These are phyloP conservation scores for Alternaria ventricosa DNA, from an alignment of 2,329 filamentous ascomycete genomes.

Conservation along the genomic window DNA sequence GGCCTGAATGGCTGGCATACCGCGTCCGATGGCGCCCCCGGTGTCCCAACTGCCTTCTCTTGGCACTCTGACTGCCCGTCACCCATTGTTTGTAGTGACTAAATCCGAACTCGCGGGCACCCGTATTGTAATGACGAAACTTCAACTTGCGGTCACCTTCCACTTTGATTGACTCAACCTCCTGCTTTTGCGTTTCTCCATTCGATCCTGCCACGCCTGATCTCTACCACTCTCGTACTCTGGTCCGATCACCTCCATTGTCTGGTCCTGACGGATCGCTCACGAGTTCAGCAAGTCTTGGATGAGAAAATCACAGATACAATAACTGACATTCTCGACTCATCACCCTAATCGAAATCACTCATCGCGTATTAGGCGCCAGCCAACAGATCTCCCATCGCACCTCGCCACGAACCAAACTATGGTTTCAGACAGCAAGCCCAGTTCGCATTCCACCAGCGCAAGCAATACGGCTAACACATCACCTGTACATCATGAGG, in stretches of 20 bases:
- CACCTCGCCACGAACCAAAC: background rate
- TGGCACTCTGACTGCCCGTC: background rate
- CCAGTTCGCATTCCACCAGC: background rate
- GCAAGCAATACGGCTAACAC: background rate
- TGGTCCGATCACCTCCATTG: background rate
- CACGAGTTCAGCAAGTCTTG: background rate
- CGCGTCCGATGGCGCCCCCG: background rate
- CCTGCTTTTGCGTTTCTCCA: background rate
- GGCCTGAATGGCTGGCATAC: background rate
- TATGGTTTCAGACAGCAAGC: background rate
- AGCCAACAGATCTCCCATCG: background rate
- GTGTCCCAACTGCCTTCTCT: background rate
- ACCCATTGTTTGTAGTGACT: background rate
- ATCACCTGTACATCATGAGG: background rate
- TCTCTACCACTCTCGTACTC: background rate
- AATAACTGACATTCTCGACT: fast-evolving
- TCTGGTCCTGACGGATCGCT: background rate
- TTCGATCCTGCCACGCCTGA: background rate
- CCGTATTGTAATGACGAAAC: background rate
- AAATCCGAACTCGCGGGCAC: background rate
- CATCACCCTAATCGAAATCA: background rate
- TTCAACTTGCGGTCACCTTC: background rate
- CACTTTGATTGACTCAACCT: background rate
- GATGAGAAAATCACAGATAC: background rate
- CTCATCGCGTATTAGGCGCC: too few relatives aligned